Base-by-base conservation (phyloP, 495 filamentous ascomycete species). In the Ascodesmis nigricans region DNA sequence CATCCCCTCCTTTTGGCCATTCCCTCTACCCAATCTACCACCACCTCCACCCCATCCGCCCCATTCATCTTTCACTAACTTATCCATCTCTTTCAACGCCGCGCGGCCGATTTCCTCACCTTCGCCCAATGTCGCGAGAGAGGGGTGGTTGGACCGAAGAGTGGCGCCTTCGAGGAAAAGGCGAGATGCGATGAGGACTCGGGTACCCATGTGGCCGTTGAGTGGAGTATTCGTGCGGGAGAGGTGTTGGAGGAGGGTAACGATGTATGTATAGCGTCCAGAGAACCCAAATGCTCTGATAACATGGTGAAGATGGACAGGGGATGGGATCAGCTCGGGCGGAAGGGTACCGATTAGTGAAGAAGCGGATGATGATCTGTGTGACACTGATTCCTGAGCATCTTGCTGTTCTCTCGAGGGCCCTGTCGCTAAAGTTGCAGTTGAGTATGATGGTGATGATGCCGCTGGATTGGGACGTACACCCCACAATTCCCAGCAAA, bases 301-400 rank as follows among this genome's bases (percentile, higher is more conserved):
- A 24, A 53, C 46, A 0, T 36, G 39, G 10, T 51, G 47, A 3
- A 51, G 29, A 8, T 33, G 5, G 9, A 38, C 22, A 1, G 36
- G 22, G 1, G 36, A 22, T 5, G 33, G 39, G 4, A 28, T 30
- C 1, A 47, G 6, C 1, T 43, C 7, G 5, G 14, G 23, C 6
- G 42, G 42, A 8, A 35, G 9, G n/a, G 21, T 18, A n/a, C n/a
- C n/a, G n/a, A n/a, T n/a, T n/a, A n/a, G n/a, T n/a, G n/a, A n/a
- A n/a, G n/a, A n/a, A n/a, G n/a, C n/a, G n/a, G n/a, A n/a, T n/a
- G n/a, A n/a, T n/a, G n/a, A n/a, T n/a, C n/a, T n/a, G n/a, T n/a
- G n/a, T n/a, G n/a, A n/a, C n/a, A n/a, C n/a, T n/a, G n/a, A n/a
- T n/a, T n/a, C n/a, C n/a, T n/a, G n/a, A n/a, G n/a, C n/a, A n/a